A percentile compares a stretch with the other conserved stretches of the same genome.
phyloP scores from a whole-genome alignment of 257 asterid species.

The Solanum piurae region DNA sequence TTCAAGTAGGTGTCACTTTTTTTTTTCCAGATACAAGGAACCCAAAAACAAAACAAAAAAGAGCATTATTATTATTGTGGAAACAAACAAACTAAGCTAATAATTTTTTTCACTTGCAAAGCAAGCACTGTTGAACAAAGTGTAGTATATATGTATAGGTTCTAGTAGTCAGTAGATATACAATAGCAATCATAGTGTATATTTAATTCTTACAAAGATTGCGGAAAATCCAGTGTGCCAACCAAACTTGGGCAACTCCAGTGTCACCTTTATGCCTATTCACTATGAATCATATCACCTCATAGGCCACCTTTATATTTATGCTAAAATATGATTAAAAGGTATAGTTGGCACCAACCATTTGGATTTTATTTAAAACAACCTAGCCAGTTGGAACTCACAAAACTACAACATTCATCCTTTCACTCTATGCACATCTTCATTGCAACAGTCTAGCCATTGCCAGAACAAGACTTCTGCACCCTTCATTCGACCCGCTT shows the following conservation, averaged over 20 bases:
- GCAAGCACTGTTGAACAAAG: neutral
- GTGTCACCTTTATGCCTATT: neutral
- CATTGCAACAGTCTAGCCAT: neutral
- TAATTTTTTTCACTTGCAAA: neutral
- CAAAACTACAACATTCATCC: neutral
- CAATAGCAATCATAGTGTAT: neutral
- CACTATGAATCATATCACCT: neutral
- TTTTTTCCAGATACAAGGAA: neutral
- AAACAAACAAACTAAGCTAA: neutral
- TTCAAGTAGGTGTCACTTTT: neutral
- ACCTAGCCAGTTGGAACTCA: neutral
- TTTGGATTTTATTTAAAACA: neutral
- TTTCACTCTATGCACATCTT: neutral
- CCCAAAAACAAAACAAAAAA: neutral
- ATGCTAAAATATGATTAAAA: neutral
- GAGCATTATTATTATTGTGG: neutral
- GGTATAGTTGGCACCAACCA: neutral
- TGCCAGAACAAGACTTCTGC: neutral
- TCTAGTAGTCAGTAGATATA: neutral
- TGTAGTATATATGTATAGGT: neutral
- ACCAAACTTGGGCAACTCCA: neutral
- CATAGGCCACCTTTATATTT: neutral
- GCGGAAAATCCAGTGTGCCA: neutral
- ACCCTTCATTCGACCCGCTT: neutral
- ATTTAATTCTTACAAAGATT: neutral